These are phyloP conservation scores for Cladosporium sp. DNA, from an alignment of 2,329 filamentous ascomycete genomes.

Conservation along the genomic window DNA sequence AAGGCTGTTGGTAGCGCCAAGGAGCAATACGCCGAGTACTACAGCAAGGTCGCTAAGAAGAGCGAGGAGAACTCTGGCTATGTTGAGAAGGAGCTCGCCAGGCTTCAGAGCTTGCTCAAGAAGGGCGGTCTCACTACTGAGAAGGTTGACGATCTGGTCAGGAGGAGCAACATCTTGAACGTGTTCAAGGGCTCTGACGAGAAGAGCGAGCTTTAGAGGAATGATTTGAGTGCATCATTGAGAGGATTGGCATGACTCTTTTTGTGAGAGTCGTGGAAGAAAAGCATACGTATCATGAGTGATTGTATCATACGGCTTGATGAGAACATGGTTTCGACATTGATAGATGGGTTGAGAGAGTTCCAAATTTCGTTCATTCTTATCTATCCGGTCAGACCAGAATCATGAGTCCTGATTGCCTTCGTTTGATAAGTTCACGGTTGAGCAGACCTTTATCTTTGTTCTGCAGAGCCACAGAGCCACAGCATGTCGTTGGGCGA, in stretches of 20 bases:
- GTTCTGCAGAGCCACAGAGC: not conserved
- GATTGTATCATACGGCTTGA: constrained; percentile 2
- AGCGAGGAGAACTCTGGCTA: constrained; percentile 74
- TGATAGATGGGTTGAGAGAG: not conserved
- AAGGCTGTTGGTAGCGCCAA: constrained; percentile 68
- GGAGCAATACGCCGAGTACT: constrained; percentile 90
- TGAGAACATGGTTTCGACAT: not conserved
- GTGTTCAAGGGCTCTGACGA: constrained; percentile 63
- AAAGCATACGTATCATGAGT: constrained; percentile 5
- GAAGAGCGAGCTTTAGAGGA: constrained; percentile 41
- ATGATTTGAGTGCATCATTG: not conserved
- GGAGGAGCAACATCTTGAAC: constrained; percentile 83
- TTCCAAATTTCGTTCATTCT: not conserved
- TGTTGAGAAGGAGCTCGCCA: constrained; percentile 79
- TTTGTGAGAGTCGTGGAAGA: not conserved
- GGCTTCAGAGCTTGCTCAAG: constrained; percentile 75
- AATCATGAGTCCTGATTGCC: not conserved
- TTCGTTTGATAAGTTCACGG: not conserved
- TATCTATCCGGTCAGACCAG: not conserved
- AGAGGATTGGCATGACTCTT: not conserved
- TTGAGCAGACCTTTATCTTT: not conserved
- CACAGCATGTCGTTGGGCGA: not conserved
- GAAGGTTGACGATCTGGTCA: constrained; percentile 86
- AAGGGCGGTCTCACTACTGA: constrained; percentile 83
- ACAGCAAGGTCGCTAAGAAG: constrained; percentile 88